A percentile compares a stretch with the other conserved stretches of the same genome.
Conservation (phyloP, 495 filamentous ascomycete genomes). For the Xylaria grammica region DNA sequence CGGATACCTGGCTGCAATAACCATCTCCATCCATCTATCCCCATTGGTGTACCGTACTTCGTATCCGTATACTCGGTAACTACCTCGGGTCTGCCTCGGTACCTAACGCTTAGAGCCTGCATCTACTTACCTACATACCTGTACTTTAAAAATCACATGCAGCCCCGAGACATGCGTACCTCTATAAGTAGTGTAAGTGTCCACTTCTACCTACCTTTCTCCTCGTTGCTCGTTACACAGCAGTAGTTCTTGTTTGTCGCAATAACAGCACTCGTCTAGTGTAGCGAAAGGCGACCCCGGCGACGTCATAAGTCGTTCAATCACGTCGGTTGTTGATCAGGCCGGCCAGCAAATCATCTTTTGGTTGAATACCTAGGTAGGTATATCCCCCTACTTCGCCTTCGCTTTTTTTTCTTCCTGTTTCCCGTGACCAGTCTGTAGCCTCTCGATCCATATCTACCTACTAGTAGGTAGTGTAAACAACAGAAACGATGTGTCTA, state of each 20-base stretch:
- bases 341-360: not conserved
- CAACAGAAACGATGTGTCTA: not conserved
- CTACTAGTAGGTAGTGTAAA: too few relatives aligned
- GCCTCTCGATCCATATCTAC: too few relatives aligned
- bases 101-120: too few relatives aligned
- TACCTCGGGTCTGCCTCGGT: too few relatives aligned
- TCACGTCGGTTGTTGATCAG: not conserved
- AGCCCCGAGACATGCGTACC: conserved; percentile 12
- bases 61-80: too few relatives aligned
- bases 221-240: conserved; percentile 2
- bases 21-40: too few relatives aligned
- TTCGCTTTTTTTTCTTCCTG: not conserved
- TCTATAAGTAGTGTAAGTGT: too few relatives aligned
- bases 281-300: not conserved
- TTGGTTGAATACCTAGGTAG: not conserved
- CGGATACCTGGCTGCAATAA: too few relatives aligned
- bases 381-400: not conserved
- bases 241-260: conserved; percentile 12
- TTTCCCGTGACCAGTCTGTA: too few relatives aligned
- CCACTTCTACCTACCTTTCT: not conserved
- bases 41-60: too few relatives aligned
- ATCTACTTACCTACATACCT: too few relatives aligned
- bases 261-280: not conserved
- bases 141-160: not conserved
- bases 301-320: not conserved